Evolutionary conservation across 306 rosid genomes (phyloP), one percentile per base, ranked within the genome.

Genomic region (Acacia crassicarpa): DNA sequence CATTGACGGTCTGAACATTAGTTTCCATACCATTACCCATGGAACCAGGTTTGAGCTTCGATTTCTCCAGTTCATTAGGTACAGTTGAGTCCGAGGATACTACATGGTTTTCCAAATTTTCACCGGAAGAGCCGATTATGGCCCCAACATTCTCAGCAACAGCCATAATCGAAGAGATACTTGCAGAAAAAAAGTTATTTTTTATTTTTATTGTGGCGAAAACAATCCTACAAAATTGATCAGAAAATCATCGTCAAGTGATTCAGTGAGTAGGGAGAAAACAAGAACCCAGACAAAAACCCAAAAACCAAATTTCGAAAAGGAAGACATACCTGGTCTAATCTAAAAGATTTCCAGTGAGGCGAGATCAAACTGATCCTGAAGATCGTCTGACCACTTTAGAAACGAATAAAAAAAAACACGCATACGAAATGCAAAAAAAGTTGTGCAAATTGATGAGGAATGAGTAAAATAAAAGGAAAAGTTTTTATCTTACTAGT

Each of bases 141-240:
- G 82, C 70, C 35, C 91, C 88, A 78, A 83, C 98, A 94, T 89
- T 90, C 86, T 94, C 97, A 84, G 94, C 95, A 65, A 94, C 98
- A 69, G 94, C 98, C 98, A 91, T 94, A 88, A 83, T 88, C 90
- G 72, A 70, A 81, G 59, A 74, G 45, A 78, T 72, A 69, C 75
- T 80, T 33, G 13, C 73, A 59, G 59, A 56, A 80, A 9, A 48
- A 48, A 48, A 3, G 3, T 0, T 48, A 81, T 59, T 61, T 74
- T 77, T 83, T 78, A 48, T 76, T 66, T 62, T 83, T 78, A 48
- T 76, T 54, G 65, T 85, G 76, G 80, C 15, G 73, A 82, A 75
- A 81, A 65, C 79, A 66, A 40, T 48, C 51, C 72, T 41, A 58
- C 45, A 65, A 12, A 69, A 41, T 7, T 85, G 74, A 77, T 85